phyloP scores from a whole-genome alignment of 2,329 filamentous ascomycete genomes.

The Tolypocladium amazonense region DNA sequence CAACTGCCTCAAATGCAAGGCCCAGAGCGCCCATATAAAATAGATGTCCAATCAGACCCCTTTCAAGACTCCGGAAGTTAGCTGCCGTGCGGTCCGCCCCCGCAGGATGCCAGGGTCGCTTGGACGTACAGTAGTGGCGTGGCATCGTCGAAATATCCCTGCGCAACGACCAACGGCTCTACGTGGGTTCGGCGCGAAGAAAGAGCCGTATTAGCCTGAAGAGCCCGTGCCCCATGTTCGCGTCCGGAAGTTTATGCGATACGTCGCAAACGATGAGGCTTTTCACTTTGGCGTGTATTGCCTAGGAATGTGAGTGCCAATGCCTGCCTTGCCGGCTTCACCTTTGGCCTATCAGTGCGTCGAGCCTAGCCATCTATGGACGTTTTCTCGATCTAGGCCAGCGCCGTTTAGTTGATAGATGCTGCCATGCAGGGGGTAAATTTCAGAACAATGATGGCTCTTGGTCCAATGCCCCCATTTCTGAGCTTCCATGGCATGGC shows the following conservation, averaged over 20 bases:
- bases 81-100: background rate
- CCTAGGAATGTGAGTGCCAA: background rate
- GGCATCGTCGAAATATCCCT: background rate
- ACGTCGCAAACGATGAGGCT: background rate
- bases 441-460: background rate
- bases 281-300: background rate
- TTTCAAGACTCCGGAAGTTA: background rate
- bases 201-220: background rate
- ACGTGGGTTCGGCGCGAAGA: background rate
- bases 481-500: background rate
- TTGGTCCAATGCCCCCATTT: background rate
- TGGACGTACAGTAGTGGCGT: background rate
- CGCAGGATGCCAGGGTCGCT: background rate
- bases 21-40: background rate
- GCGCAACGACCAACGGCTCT: background rate
- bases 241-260: background rate
- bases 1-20: background rate
- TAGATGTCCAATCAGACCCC: background rate
- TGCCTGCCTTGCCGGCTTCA: background rate
- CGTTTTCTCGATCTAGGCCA: background rate
- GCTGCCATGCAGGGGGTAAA: background rate
- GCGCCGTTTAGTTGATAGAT: background rate
- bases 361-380: background rate
- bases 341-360: background rate
- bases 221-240: background rate